Conservation (phyloP, 257 asterid genomes). For the Nicotiana attenuata region DNA sequence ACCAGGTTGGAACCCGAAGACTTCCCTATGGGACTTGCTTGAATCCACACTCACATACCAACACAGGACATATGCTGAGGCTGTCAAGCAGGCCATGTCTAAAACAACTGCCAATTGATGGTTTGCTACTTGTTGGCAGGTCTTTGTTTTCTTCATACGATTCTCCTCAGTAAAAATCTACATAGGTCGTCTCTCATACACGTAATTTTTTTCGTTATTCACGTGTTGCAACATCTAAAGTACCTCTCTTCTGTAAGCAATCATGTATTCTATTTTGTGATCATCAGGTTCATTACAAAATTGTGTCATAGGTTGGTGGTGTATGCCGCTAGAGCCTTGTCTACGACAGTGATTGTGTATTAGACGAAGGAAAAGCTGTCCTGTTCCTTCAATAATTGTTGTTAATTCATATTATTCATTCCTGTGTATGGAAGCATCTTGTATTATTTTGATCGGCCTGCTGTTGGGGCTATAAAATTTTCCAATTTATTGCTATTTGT, state of each 20-base stretch:
- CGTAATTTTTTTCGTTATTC: constrained; percentile 1
- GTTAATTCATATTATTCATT: neutral
- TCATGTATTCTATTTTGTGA: constrained; percentile 6
- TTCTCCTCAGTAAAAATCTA: constrained; percentile 18
- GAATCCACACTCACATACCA: constrained; percentile 73
- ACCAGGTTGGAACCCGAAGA: constrained; percentile 67
- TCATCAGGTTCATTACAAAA: constrained; percentile 7
- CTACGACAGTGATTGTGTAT: constrained; percentile 1
- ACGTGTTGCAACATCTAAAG: constrained; percentile 4
- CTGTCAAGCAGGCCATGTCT: constrained; percentile 62
- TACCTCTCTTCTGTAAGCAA: constrained; percentile 14
- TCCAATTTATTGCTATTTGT: neutral
- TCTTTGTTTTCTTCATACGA: constrained; percentile 15
- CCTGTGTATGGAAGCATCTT: neutral
- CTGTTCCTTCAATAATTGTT: neutral
- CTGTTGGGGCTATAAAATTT: neutral
- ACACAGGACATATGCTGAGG: constrained; percentile 72
- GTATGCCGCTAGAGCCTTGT: constrained; percentile 6
- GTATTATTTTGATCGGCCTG: neutral
- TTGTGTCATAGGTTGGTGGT: constrained; percentile 18
- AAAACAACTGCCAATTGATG: constrained; percentile 42
- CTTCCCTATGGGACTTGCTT: constrained; percentile 64
- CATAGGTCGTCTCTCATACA: neutral
- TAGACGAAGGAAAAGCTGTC: constrained; percentile 14
- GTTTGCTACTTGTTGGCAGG: constrained; percentile 1